Conservation (phyloP, 2,329 filamentous ascomycete species). For the Hypoxylon sp. region DNA sequence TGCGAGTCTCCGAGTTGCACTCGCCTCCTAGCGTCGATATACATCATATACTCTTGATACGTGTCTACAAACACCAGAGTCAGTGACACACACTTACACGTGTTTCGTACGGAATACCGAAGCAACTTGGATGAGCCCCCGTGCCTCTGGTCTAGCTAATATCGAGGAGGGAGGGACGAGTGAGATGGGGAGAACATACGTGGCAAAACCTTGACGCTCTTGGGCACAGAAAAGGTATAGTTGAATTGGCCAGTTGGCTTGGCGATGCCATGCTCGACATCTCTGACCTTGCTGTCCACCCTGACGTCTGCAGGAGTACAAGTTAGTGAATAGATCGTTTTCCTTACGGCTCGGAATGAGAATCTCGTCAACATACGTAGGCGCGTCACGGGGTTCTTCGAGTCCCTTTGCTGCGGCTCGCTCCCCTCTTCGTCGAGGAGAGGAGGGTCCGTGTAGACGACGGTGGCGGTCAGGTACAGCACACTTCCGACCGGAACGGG, state of each 20-base stretch:
- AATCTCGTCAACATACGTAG: constrained; percentile 59
- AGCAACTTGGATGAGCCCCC: background rate
- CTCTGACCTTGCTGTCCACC: constrained; percentile 74
- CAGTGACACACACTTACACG: background rate
- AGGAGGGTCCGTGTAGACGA: constrained; percentile 74
- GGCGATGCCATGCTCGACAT: constrained; percentile 68
- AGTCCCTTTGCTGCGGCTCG: constrained; percentile 40
- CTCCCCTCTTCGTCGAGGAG: constrained; percentile 59
- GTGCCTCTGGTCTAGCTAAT: background rate
- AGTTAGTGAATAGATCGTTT: too few relatives aligned
- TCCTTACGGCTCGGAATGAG: too few relatives aligned
- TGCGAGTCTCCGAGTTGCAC: constrained; percentile 47
- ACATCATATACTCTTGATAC: constrained; percentile 55
- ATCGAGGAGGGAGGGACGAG: background rate
- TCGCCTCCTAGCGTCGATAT: constrained; percentile 53
- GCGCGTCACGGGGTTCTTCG: constrained; percentile 50
- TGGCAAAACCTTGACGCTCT: constrained; percentile 49
- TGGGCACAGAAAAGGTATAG: constrained; percentile 63
- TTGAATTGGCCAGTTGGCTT: constrained; percentile 78
- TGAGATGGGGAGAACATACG: constrained; percentile 36
- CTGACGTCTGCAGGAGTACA: constrained; percentile 60
- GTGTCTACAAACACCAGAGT: constrained; percentile 36
- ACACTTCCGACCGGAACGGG: constrained; percentile 79
- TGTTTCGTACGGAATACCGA: background rate
- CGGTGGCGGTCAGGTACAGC: constrained; percentile 74